Conservation (phyloP, 2,329 filamentous ascomycete genomes). For the Stagonosporopsis rhizophila region DNA sequence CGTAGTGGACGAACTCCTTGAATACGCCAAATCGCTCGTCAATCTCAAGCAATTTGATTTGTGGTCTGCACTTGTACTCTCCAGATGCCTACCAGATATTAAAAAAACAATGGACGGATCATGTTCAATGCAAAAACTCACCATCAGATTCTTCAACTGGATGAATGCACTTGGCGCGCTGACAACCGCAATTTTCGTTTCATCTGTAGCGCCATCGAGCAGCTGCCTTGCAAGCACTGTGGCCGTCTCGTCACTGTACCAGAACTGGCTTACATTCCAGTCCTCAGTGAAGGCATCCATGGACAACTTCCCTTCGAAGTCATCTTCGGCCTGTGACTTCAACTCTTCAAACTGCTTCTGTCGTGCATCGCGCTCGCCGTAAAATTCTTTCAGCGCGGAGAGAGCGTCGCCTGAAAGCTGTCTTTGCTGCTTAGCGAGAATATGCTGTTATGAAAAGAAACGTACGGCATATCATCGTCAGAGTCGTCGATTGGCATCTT, state of each 20-base stretch:
- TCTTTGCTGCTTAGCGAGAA: slow-evolving; percentile 50
- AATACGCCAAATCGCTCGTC: slow-evolving; percentile 78
- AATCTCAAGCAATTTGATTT: slow-evolving; percentile 73
- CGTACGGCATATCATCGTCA: slow-evolving; percentile 48
- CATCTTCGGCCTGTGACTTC: slow-evolving; percentile 66
- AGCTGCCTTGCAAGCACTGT: slow-evolving; percentile 68
- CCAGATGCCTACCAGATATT: slow-evolving; percentile 34
- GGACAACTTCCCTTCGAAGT: slow-evolving; percentile 56
- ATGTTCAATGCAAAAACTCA: slow-evolving; percentile 44
- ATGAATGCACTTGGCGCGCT: slow-evolving; percentile 81
- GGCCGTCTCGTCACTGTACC: slow-evolving; percentile 80
- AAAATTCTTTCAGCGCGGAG: slow-evolving; percentile 75
- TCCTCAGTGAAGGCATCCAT: slow-evolving; percentile 81
- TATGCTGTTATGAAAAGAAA: background rate
- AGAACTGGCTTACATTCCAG: slow-evolving; percentile 86
- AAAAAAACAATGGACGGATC: background rate
- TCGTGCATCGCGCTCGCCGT: slow-evolving; percentile 72
- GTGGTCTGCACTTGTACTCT: slow-evolving; percentile 54
- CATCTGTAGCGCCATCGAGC: slow-evolving; percentile 64
- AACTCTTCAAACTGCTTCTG: slow-evolving; percentile 73
- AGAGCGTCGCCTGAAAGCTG: slow-evolving; percentile 71
- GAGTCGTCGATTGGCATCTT: slow-evolving; percentile 39
- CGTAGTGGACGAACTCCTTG: slow-evolving; percentile 75
- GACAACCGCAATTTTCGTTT: slow-evolving; percentile 70
- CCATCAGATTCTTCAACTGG: slow-evolving; percentile 73